Conservation (phyloP, 2,329 filamentous ascomycete genomes). For the Geosmithia flava region DNA sequence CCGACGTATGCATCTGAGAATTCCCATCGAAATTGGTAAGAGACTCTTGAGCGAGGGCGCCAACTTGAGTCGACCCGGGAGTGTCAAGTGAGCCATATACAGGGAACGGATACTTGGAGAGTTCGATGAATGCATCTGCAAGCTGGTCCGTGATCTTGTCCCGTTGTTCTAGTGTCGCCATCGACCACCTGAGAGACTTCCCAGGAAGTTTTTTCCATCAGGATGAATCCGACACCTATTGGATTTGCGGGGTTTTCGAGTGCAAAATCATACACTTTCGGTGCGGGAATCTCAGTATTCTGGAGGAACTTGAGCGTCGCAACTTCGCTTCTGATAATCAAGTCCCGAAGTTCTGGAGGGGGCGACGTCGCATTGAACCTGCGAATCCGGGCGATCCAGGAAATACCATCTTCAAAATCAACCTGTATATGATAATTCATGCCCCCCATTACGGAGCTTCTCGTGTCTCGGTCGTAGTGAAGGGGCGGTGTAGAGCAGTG, state of each 20-base stretch:
- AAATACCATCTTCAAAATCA: slow-evolving; percentile 26
- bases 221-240: slow-evolving; percentile 25
- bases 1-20: slow-evolving; percentile 13
- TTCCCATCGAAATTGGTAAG: slow-evolving; percentile 19
- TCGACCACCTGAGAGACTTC: slow-evolving; percentile 20
- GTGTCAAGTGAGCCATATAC: slow-evolving; percentile 20
- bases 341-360: slow-evolving; percentile 16
- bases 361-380: slow-evolving; percentile 26
- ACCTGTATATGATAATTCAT: slow-evolving; percentile 31
- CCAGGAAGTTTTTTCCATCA: slow-evolving; percentile 28
- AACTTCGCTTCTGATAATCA: slow-evolving; percentile 25
- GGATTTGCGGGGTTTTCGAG: slow-evolving; percentile 14
- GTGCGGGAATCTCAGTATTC: slow-evolving; percentile 19
- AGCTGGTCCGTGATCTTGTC: slow-evolving; percentile 22
- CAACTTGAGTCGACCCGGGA: slow-evolving; percentile 14
- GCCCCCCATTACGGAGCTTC: slow-evolving; percentile 26
- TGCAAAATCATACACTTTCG: slow-evolving; percentile 23
- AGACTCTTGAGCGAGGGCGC: slow-evolving; percentile 22
- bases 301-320: slow-evolving; percentile 26
- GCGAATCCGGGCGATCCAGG: slow-evolving; percentile 28
- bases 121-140: slow-evolving; percentile 23
- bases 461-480: slow-evolving; percentile 19
- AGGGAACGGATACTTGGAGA: slow-evolving; percentile 21
- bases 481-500: slow-evolving; percentile 20
- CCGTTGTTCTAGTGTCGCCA: slow-evolving; percentile 17